Evolutionary conservation across 495 filamentous ascomycete species (phyloP), one percentile per base, ranked within the genome.

Genomic region (Neurospora cerealis): DNA sequence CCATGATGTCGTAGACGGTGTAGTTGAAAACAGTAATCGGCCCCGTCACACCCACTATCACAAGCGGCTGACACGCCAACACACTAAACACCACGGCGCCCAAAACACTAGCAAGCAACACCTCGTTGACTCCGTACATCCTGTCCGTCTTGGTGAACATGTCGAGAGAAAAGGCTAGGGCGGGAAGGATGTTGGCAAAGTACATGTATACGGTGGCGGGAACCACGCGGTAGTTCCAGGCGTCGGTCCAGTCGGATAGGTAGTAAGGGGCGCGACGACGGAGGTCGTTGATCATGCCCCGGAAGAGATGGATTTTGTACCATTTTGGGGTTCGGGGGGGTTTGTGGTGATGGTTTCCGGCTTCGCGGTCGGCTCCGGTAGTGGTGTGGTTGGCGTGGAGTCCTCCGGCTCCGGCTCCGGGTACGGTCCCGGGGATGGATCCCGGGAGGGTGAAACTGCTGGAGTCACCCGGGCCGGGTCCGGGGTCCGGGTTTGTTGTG

Each of bases 11-110:
- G 81, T 93, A 95, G 7, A 95, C 92, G 2, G 93, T 96, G 74
- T 94, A 94, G 77, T 94, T 95, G 76, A 95, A 95, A 24, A 95
- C 92, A 19, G 93, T 93, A 74, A 95, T 95, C 17, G 93, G 93
- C 42, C 93, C 93, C 60, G 93, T 95, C n/a, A 97, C 93, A 44
- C 94, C 94, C 32, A 97, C 94, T 83, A 97, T 96, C 28, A 93
- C 91, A 76, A 96, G 79, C 39, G 93, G 93, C 80, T 96, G 93
- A 38, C 91, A 92, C 3, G 92, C 90, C 60, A 92, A 84, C 17
- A 95, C 75, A 7, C 91, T 84, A 77, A 96, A 96, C 0, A 95
- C 93, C 2, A 93, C 87, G 21, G 92, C 87, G 2, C 91, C 93
- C 34, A 95, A 84, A 32, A 94, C 92, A 19, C 92, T 94, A 1